These are phyloP conservation scores for Fusarium cyanostomum DNA, from an alignment of 2,329 filamentous ascomycete species.

Conservation along the genomic window DNA sequence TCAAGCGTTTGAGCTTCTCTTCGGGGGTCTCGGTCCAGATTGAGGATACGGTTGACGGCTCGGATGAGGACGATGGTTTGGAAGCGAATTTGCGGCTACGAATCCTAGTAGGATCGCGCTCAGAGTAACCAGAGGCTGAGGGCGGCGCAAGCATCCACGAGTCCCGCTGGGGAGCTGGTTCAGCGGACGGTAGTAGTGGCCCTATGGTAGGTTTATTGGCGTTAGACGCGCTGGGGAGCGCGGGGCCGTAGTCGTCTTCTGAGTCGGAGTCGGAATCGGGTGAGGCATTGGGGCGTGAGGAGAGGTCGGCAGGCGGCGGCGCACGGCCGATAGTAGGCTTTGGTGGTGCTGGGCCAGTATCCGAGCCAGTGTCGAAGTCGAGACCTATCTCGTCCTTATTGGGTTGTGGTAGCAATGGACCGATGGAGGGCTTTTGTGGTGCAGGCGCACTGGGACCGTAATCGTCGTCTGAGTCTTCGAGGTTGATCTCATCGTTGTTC, in stretches of 20 bases:
- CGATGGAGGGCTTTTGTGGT: slow-evolving; percentile 29
- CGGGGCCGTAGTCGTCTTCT: slow-evolving; percentile 68
- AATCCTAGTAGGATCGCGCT: slow-evolving; percentile 83
- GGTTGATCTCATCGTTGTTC: slow-evolving; percentile 61
- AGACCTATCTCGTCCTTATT: slow-evolving; percentile 56
- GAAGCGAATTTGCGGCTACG: slow-evolving; percentile 85
- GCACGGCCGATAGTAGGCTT: slow-evolving; percentile 44
- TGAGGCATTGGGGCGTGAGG: slow-evolving; percentile 36
- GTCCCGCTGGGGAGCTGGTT: slow-evolving; percentile 72
- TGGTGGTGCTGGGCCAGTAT: slow-evolving; percentile 52
- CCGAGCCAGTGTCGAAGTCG: slow-evolving; percentile 50
- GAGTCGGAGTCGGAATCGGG: slow-evolving; percentile 55
- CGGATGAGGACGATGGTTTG: slow-evolving; percentile 52
- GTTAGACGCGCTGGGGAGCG: slow-evolving; percentile 60
- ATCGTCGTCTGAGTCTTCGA: slow-evolving; percentile 55
- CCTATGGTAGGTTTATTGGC: slow-evolving; percentile 59
- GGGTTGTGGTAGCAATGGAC: slow-evolving; percentile 36
- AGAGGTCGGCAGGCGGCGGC: slow-evolving; percentile 46
- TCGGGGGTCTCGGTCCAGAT: slow-evolving; percentile 94
- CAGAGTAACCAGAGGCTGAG: slow-evolving; percentile 62
- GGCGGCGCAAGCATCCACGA: slow-evolving; percentile 86
- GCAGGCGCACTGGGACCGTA: slow-evolving; percentile 52
- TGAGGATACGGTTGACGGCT: slow-evolving; percentile 61
- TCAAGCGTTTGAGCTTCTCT: slow-evolving; percentile 82
- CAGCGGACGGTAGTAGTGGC: slow-evolving; percentile 47